Percentiles rank a stretch among this genome's conserved stretches.
These are phyloP conservation scores for Aphanoascus verrucosus DNA, from an alignment of 2,329 filamentous ascomycete genomes.

Conservation along the genomic window DNA sequence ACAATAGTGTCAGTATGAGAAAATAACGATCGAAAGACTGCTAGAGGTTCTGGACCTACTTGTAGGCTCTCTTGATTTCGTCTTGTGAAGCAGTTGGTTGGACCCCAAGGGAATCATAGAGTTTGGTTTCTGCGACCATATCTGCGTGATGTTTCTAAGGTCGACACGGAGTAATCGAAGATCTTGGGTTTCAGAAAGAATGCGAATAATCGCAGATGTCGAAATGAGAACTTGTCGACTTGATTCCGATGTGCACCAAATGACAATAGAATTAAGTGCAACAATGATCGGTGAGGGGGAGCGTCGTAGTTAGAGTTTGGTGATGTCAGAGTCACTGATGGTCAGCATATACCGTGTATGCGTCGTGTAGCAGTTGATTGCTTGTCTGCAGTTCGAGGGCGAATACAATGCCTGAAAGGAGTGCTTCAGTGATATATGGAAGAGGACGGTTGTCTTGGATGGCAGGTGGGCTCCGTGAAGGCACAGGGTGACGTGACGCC, in stretches of 20 bases:
- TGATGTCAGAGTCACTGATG: conserved; percentile 7
- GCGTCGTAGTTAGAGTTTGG: background rate
- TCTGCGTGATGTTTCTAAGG: conserved; percentile 22
- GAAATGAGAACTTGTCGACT: background rate
- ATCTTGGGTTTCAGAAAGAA: background rate
- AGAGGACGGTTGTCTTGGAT: background rate
- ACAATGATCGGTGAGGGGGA: background rate
- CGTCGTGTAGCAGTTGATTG: too few species aligned
- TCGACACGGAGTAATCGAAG: background rate
- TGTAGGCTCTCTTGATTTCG: conserved; percentile 94
- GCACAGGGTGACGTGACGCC: conserved; percentile 3
- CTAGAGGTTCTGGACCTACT: conserved; percentile 43
- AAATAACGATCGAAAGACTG: background rate
- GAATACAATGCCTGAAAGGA: too few species aligned
- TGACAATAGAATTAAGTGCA: background rate
- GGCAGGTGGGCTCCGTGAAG: background rate
- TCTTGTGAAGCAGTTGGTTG: conserved; percentile 74
- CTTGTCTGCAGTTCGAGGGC: too few species aligned
- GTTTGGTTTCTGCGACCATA: conserved; percentile 92
- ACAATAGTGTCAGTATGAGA: conserved; percentile 15
- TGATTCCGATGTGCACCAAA: background rate
- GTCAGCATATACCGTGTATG: too few species aligned
- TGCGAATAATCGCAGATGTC: conserved; percentile 1
- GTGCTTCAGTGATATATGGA: background rate
- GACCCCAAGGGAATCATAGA: conserved; percentile 78